Base-by-base conservation (phyloP, 1,284 basidiomycete genomes). In the Fistulina hepatica region DNA sequence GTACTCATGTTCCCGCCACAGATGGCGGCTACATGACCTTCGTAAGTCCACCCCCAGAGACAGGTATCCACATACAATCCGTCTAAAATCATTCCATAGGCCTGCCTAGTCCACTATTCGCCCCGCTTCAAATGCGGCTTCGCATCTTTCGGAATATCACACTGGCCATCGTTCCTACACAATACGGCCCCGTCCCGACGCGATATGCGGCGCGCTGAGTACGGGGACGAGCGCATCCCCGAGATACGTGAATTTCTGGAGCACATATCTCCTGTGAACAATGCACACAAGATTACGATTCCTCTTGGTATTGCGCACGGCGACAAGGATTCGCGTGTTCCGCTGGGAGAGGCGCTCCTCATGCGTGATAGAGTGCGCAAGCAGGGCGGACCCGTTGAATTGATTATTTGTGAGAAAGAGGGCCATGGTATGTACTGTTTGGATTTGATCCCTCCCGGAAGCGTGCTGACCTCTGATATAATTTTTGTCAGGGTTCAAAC, bases 21-120 rank as follows among this genome's bases (percentile, higher is more conserved):
- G 45, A 46, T 13, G 45, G 45, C n/a, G 45, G 45, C 15, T 46
- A 46, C 15, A 46, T 46, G 45, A 40, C 42, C 2, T 40, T 46
- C 6, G 44, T 43, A 20, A 15, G 44, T 9, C 3, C 25, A 5
- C 19, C 9, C 10, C 12, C 16, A 1, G n/a, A 16, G 12, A n/a
- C 24, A 10, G 20, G n/a, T 20, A 30, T 6, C n/a, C n/a, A n/a
- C n/a, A n/a, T 20, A 21, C 2, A 8, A 5, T 15, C 6, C 5
- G 16, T 13, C 35, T 42, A 2, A 42, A 10, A 2, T 32, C 21
- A 15, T 15, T 19, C 22, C 9, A 11, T 21, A 45, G 44, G 45
- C 45, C 16, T 43, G 39, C 35, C 27, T 46, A 27, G 40, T 46
- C n/a, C 45, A 46, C 21, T 46, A 40, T 13, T 42, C 45, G 0